These are phyloP conservation scores for Metschnikowia reukaufii DNA, from an alignment of 805 yeast genomes.

Conservation along the genomic window DNA sequence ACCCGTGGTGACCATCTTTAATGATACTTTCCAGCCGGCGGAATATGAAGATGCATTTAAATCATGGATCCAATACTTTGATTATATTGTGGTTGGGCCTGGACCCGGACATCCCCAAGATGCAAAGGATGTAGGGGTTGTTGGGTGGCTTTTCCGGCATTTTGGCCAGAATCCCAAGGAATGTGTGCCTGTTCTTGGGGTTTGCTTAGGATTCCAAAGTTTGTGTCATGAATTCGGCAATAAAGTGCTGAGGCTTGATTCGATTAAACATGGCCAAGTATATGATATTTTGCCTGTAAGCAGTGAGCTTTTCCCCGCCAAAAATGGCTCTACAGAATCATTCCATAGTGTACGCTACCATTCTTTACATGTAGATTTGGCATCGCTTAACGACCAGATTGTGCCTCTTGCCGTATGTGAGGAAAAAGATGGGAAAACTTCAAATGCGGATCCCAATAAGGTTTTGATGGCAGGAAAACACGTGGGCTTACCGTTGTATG, in stretches of 20 bases:
- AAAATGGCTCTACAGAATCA: background rate
- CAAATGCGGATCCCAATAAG: too few species aligned
- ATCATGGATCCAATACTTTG: slow-evolving; percentile 51
- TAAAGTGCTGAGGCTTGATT: slow-evolving; percentile 48
- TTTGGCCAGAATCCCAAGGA: slow-evolving; percentile 13
- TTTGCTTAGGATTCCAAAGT: slow-evolving; percentile 91
- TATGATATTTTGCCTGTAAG: slow-evolving; percentile 53
- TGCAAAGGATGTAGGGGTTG: slow-evolving; percentile 67
- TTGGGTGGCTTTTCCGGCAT: slow-evolving; percentile 53
- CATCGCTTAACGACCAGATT: slow-evolving; percentile 32
- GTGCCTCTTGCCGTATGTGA: slow-evolving; percentile 65
- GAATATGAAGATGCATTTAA: slow-evolving; percentile 37
- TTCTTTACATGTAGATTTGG: slow-evolving; percentile 60
- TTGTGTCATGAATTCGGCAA: slow-evolving; percentile 66
- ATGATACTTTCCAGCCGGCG: slow-evolving; percentile 48
- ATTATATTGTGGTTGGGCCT: slow-evolving; percentile 87
- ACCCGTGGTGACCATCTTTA: slow-evolving; percentile 58
- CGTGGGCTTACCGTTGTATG: slow-evolving; percentile 64
- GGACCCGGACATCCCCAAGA: slow-evolving; percentile 91
- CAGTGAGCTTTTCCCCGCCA: slow-evolving; percentile 13
- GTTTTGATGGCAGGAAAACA: slow-evolving; percentile 83
- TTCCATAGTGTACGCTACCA: slow-evolving; percentile 86
- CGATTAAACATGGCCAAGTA: slow-evolving; percentile 85
- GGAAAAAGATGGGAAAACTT: background rate
- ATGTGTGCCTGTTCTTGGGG: slow-evolving; percentile 73